These are phyloP conservation scores for Amanita polypyramis DNA, from an alignment of 768 basidiomycete species.

Conservation along the genomic window DNA sequence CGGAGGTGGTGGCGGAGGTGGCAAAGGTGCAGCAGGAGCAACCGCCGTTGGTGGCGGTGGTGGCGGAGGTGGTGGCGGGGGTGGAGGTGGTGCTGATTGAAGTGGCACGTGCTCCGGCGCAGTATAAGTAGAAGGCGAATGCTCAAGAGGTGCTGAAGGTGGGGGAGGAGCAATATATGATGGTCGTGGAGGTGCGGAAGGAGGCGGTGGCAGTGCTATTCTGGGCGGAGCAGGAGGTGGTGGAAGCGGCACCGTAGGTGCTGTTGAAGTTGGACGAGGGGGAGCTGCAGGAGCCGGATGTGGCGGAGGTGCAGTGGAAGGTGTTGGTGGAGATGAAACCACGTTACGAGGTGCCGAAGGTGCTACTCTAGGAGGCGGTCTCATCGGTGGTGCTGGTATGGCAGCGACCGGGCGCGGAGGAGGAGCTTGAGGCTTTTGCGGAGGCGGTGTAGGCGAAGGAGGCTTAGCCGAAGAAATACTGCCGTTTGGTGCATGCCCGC, in stretches of 20 bases:
- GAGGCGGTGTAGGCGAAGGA: conserved; percentile 21
- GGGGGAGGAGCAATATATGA: conserved; percentile 30
- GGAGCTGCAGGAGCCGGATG: conserved; percentile 23
- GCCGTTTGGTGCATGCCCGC: conserved; percentile 23
- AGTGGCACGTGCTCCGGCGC: conserved; percentile 10
- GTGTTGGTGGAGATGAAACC: conserved; percentile 24
- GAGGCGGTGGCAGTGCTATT: conserved; percentile 16
- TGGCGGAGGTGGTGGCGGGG: too few relatives aligned
- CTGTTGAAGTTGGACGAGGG: conserved; percentile 21
- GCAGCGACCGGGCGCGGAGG: conserved; percentile 26
- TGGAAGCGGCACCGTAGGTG: conserved; percentile 26
- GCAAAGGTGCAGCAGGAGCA: conserved; percentile 22
- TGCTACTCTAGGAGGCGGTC: conserved; percentile 26
- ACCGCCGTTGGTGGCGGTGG: conserved; percentile 29
- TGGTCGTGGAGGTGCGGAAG: conserved; percentile 22
- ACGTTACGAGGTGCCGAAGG: conserved; percentile 21
- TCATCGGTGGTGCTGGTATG: conserved; percentile 1
- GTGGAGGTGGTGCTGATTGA: background rate
- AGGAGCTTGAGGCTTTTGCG: conserved; percentile 19
- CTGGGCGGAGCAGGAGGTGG: conserved; percentile 27
- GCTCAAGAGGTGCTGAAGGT: conserved; percentile 27
- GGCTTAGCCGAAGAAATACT: conserved; percentile 22
- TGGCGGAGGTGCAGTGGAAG: conserved; percentile 25
- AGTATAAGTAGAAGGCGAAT: conserved; percentile 23
- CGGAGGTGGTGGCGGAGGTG: conserved; percentile 11